phyloP scores from a whole-genome alignment of 352 stramenopile genomes.

The Globisporangium barbulae region DNA sequence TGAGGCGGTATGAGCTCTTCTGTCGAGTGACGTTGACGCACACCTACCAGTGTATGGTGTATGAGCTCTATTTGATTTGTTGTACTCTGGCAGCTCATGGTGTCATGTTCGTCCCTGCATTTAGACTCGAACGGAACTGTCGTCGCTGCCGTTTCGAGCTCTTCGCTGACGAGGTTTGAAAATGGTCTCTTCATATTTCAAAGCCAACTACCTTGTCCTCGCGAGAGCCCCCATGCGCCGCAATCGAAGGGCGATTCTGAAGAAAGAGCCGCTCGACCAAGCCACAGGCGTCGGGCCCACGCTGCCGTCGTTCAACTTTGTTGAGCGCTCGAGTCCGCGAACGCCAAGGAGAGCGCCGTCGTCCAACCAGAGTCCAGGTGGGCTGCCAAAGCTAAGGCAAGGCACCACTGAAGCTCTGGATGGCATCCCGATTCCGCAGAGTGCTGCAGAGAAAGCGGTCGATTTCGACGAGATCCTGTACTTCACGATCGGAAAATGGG shows the following conservation, averaged over 20 bases:
- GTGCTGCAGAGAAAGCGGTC: background rate
- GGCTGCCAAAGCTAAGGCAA: background rate
- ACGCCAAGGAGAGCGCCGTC: background rate
- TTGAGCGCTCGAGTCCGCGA: slow-evolving; percentile 32
- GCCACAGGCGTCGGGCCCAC: slow-evolving; percentile 28
- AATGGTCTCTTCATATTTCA: background rate
- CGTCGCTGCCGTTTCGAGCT: background rate
- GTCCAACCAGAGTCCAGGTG: slow-evolving; percentile 6
- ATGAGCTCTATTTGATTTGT: too few species aligned
- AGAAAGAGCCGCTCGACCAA: slow-evolving; percentile 17
- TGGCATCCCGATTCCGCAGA: background rate
- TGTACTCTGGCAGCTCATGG: too few species aligned
- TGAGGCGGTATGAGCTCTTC: background rate
- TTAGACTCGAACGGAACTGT: background rate
- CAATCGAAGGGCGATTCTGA: slow-evolving; percentile 2
- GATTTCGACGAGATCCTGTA: slow-evolving; percentile 26
- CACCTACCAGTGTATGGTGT: too few species aligned
- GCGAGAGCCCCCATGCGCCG: slow-evolving; percentile 10
- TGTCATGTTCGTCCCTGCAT: too few species aligned
- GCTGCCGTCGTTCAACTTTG: slow-evolving; percentile 66
- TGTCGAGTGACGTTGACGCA: too few species aligned
- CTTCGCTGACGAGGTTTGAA: background rate
- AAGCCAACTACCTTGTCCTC: background rate
- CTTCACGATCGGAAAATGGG: slow-evolving; percentile 13
- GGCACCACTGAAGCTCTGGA: background rate